These are phyloP conservation scores for Cyberlindnera xishuangbannaensis DNA, from an alignment of 805 yeast genomes.

Conservation along the genomic window DNA sequence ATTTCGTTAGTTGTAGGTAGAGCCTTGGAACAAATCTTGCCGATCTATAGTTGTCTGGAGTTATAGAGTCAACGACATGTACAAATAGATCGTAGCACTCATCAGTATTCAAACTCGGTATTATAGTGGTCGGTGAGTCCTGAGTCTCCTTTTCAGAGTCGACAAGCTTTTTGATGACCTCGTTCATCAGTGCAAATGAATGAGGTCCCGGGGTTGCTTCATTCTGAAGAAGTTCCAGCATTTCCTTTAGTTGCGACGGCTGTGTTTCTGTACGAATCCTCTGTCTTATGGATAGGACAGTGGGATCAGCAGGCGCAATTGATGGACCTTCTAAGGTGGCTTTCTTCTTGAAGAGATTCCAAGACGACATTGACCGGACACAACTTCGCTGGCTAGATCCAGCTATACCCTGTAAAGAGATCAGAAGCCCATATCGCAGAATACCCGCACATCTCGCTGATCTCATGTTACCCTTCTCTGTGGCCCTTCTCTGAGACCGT, in stretches of 20 bases:
- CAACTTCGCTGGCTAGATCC: no score
- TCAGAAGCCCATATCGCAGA: no score
- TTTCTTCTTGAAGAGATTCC: constrained; percentile 12
- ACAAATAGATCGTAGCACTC: constrained; percentile 10
- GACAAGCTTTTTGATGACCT: constrained; percentile 17
- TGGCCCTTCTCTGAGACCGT: no score
- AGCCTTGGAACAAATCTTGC: constrained; percentile 23
- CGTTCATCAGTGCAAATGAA: constrained; percentile 12
- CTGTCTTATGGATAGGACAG: constrained; percentile 7
- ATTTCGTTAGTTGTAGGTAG: constrained; percentile 16
- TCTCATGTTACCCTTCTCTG: neutral
- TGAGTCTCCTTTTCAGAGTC: neutral
- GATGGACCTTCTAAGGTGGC: constrained; percentile 2
- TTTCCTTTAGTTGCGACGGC: neutral
- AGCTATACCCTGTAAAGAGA: no score
- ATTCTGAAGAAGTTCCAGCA: constrained; percentile 4
- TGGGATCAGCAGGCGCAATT: constrained; percentile 1
- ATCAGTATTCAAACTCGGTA: constrained; percentile 7
- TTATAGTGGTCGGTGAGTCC: constrained; percentile 2
- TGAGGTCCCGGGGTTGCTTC: constrained; percentile 3
- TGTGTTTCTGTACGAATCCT: constrained; percentile 1
- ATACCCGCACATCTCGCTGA: no score
- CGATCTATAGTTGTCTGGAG: constrained; percentile 15
- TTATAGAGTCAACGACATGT: constrained; percentile 8
- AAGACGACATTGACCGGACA: constrained; percentile 3